Percentiles rank a stretch among this genome's conserved stretches.
These are phyloP conservation scores for Lagenaria siceraria DNA, from an alignment of 306 rosid genomes.

Conservation along the genomic window DNA sequence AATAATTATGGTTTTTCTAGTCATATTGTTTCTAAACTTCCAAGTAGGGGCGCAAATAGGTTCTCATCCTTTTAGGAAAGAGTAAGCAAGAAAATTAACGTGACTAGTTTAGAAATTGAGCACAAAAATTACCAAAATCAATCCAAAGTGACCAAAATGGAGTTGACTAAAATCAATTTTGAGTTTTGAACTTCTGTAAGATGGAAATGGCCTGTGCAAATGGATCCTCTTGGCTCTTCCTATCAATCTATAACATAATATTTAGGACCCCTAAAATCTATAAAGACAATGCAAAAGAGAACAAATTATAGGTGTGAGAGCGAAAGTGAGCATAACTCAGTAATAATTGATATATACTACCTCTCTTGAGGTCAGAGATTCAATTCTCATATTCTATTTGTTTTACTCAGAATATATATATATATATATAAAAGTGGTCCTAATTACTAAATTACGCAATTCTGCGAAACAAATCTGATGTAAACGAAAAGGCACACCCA, in stretches of 20 bases:
- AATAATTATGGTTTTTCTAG: neutral
- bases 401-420: too few relatives aligned
- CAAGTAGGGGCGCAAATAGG: neutral
- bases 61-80: neutral
- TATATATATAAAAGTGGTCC: neutral
- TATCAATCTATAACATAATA: neutral
- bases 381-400: too few relatives aligned
- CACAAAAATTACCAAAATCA: neutral
- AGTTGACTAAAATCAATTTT: neutral
- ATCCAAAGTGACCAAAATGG: neutral
- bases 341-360: too few relatives aligned
- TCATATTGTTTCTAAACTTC: neutral
- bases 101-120: neutral
- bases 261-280: neutral
- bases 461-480: neutral
- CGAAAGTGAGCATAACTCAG: too few relatives aligned
- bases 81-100: neutral
- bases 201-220: neutral
- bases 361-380: too few relatives aligned
- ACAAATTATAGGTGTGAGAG: neutral
- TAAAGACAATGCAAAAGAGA: neutral
- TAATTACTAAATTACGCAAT: conserved; percentile 12
- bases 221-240: neutral
- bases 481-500: conserved; percentile 8
- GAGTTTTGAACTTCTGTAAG: neutral